Evolutionary conservation across 1,139 yeast species (phyloP).

Genomic region (Nakaseomyces sp.): DNA sequence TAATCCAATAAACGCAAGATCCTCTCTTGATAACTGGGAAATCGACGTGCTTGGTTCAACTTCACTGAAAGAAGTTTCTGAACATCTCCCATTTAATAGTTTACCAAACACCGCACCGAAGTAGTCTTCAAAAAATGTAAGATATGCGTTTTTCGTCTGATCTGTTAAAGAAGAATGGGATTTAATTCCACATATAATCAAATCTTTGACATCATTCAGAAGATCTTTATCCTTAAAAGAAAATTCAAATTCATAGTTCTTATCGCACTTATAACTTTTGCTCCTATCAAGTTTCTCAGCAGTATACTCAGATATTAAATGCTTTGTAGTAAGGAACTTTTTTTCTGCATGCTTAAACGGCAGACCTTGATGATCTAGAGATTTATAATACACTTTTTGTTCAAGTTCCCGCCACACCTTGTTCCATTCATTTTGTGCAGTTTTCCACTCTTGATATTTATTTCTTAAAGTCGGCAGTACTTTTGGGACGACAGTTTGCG

Average conservation of each 20-base stretch:
- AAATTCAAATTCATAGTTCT: slow-evolving; percentile 61
- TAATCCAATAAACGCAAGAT: background rate
- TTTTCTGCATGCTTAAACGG: slow-evolving; percentile 93
- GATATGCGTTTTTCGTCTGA: slow-evolving; percentile 47
- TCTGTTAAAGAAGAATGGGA: slow-evolving; percentile 65
- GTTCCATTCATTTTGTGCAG: slow-evolving; percentile 95
- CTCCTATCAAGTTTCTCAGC: slow-evolving; percentile 81
- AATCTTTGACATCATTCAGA: slow-evolving; percentile 58
- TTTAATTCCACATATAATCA: slow-evolving; percentile 63
- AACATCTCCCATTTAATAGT: too few relatives aligned
- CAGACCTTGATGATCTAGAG: slow-evolving; percentile 84
- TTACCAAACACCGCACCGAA: background rate
- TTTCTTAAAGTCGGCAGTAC: slow-evolving; percentile 83
- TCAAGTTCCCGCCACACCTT: slow-evolving; percentile 97
- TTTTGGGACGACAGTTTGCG: slow-evolving; percentile 86
- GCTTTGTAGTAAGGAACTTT: slow-evolving; percentile 77
- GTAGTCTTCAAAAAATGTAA: background rate
- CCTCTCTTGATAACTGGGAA: background rate
- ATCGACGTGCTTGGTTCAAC: background rate
- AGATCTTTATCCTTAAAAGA: slow-evolving; percentile 57
- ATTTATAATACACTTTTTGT: slow-evolving; percentile 82
- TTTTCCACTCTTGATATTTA: slow-evolving; percentile 95
- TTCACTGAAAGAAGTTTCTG: background rate
- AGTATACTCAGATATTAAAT: slow-evolving; percentile 77
- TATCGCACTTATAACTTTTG: slow-evolving; percentile 67